phyloP scores from a whole-genome alignment of 495 filamentous ascomycete species.

The Aspergillus incahuasiensis region DNA sequence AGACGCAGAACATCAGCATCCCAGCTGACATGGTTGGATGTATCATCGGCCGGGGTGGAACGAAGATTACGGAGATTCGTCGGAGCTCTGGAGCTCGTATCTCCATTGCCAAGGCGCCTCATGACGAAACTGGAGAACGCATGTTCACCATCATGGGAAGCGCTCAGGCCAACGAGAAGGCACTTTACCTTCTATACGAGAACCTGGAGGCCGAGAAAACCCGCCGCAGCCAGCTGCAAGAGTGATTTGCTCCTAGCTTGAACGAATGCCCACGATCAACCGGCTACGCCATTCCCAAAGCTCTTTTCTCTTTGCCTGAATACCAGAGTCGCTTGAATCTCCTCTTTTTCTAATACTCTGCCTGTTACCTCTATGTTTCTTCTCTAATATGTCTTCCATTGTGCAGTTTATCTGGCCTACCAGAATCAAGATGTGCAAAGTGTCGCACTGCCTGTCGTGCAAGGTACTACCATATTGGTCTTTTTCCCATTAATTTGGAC shows the following conservation, averaged over 20 bases:
- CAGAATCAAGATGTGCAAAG: slow-evolving; percentile 28
- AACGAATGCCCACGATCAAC: background rate
- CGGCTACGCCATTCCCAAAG: slow-evolving; percentile 2
- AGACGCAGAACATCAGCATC: slow-evolving; percentile 99
- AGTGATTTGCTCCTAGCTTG: slow-evolving; percentile 37
- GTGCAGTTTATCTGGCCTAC: slow-evolving; percentile 55
- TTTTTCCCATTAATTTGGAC: slow-evolving; percentile 21
- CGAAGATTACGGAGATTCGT: slow-evolving; percentile 97
- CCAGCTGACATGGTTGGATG: slow-evolving; percentile 99
- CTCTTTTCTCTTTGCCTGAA: slow-evolving; percentile 4
- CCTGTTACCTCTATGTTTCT: slow-evolving; percentile 33
- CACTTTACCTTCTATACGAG: slow-evolving; percentile 93
- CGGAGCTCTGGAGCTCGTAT: slow-evolving; percentile 94
- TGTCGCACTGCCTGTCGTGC: slow-evolving; percentile 25
- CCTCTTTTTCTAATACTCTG: slow-evolving; percentile 28
- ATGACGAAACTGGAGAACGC: slow-evolving; percentile 94
- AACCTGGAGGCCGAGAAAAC: slow-evolving; percentile 98
- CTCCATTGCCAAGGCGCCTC: slow-evolving; percentile 95
- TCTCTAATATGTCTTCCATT: slow-evolving; percentile 40
- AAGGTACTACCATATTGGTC: slow-evolving; percentile 26
- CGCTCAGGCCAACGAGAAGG: slow-evolving; percentile 85
- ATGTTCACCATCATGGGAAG: slow-evolving; percentile 99
- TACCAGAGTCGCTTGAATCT: slow-evolving; percentile 10
- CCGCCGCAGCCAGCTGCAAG: slow-evolving; percentile 81
- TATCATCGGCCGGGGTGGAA: slow-evolving; percentile 91